Evolutionary conservation across 2,329 filamentous ascomycete genomes (phyloP), one percentile per base, ranked within the genome.

Genomic region (Sporothrix sp.): DNA sequence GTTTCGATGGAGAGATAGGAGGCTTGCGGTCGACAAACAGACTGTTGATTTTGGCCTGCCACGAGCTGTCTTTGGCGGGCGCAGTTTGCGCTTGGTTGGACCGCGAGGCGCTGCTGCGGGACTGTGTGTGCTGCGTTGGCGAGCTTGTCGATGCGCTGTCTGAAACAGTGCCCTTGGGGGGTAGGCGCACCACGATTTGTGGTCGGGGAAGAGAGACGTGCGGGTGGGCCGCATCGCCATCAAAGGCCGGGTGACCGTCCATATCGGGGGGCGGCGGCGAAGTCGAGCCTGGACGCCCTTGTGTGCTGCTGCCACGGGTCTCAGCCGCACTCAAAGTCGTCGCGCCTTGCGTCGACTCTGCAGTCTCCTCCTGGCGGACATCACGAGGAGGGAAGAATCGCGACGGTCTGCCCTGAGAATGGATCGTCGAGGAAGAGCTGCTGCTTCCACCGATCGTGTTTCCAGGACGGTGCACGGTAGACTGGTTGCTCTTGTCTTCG

Each of bases 21-120:
- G 43, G 30, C 62, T 85, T 89, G 35, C 80, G 79, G 58, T 81
- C 78, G n/a, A n/a, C n/a, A 32, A 95, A 75, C 39, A 95, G 74
- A 40, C 76, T 82, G 65, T 95, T 89, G 64, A 96, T 89, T 60
- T 82, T 82, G 59, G 85, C 83, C 65, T 95, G 88, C 89, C 89
- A 60, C 2, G 52, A 53, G 3, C 40, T 36, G 28, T 47, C 52
- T 6, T 55, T 50, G 30, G 42, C 45, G 4, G 44, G 13, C 10
- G 44, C 13, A 6, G 46, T 14, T 48, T 62, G 30, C 7, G 20
- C 6, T 14, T 50, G 35, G 28, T 20, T 42, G 5, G 30, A 20
- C 16, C 50, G 52, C 7, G 51, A 43, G 1, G 48, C 30, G 6
- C 40, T 16, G 30, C n/a, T 45, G 20, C 43, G 43, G 3, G 14